phyloP scores from a whole-genome alignment of 768 basidiomycete species.

The Amanita pseudoporphyria region DNA sequence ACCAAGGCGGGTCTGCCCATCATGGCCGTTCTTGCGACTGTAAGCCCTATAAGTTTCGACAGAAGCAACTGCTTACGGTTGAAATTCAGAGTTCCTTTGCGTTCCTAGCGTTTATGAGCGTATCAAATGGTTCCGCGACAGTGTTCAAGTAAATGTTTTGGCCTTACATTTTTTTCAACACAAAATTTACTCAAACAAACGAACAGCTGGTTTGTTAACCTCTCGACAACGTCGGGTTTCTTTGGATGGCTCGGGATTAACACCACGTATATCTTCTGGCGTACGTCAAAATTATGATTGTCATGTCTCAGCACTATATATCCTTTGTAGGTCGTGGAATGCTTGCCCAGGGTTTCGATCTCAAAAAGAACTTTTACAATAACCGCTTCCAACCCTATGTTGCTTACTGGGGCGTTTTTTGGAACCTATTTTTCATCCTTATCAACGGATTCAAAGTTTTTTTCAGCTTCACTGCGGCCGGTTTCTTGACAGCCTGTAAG shows the following conservation, averaged over 20 bases:
- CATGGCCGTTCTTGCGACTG: slow-evolving; percentile 25
- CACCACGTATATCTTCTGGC: slow-evolving; percentile 64
- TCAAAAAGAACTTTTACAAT: slow-evolving; percentile 52
- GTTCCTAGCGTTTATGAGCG: slow-evolving; percentile 55
- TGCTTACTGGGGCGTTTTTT: slow-evolving; percentile 61
- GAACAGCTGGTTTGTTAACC: slow-evolving; percentile 56
- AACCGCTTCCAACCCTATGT: slow-evolving; percentile 57
- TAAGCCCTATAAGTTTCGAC: slow-evolving; percentile 13
- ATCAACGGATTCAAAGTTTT: slow-evolving; percentile 49
- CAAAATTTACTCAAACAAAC: background rate
- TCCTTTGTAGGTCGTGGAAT: slow-evolving; percentile 44
- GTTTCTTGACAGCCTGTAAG: slow-evolving; percentile 38
- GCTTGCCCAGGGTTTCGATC: slow-evolving; percentile 55
- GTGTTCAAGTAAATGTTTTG: slow-evolving; percentile 40
- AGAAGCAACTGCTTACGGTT: background rate
- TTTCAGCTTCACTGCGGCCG: slow-evolving; percentile 47
- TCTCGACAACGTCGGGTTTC: slow-evolving; percentile 62
- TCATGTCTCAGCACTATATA: background rate
- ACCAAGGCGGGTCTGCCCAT: slow-evolving; percentile 41
- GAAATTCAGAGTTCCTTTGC: slow-evolving; percentile 28
- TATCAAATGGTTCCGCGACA: slow-evolving; percentile 42
- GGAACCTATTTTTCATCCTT: slow-evolving; percentile 51
- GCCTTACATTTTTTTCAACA: background rate
- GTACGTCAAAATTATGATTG: slow-evolving; percentile 25
- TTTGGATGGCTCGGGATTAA: slow-evolving; percentile 61